Evolutionary conservation across 73 alveolate species (phyloP), one percentile per base, ranked within the genome.

Genomic region (Paramecium tetraurelia): DNA sequence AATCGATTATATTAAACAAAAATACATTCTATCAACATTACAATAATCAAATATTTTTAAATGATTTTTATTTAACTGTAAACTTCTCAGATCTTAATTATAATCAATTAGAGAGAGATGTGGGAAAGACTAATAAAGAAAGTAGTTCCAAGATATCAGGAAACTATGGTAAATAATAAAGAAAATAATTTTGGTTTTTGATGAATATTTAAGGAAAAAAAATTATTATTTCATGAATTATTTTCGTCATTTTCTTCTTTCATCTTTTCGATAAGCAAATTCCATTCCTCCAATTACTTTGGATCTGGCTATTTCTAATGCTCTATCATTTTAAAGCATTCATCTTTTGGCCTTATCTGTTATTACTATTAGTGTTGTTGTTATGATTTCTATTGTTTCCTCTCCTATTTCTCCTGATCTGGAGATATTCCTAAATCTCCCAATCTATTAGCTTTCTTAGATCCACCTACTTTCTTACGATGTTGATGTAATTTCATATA

Each of bases 211-310:
- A 31, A 31, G 84, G 84, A 63, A 63, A 63, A 63, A 63, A 4
- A 63, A 53, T 53, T 63, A 63, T 41, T 63, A 33, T 31, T 22
- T 63, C 84, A 63, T 31, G 50, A 9, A 33, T 27, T 63, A 63
- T 33, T 63, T 20, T 72, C 86, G 3, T 9, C 86, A 80, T 80
- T 41, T 14, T 80, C 90, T 48, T 80, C 70, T 80, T 80, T 80
- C 90, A 80, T 80, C 24, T 80, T 31, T 41, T 80, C 90, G 2
- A 80, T 80, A 20, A 80, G 33, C 43, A 21, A 22, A 44, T 41
- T 80, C 90, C 90, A 80, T 46, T 80, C 90, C 24, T 80, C 90
- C 8, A 43, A 80, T 48, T 80, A 12, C 24, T 80, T 80, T 5
- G 41, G 76, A 80, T 80, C 90, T 8, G 75, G 72, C 22, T 10